Evolutionary conservation across 768 basidiomycete species (phyloP), one percentile per base, ranked within the genome.

Genomic region (Lentinula sp.): DNA sequence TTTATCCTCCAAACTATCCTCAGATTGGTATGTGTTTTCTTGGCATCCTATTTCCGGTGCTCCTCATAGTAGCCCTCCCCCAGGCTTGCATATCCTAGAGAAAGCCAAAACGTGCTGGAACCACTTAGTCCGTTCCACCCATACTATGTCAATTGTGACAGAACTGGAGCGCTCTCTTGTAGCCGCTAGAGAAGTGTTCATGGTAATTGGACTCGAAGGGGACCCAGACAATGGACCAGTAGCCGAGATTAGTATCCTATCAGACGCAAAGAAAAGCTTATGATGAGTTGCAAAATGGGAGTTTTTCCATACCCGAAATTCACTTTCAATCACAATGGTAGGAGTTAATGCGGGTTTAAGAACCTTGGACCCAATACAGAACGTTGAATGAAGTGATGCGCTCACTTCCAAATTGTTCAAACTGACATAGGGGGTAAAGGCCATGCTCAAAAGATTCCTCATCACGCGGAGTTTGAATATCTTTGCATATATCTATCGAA

Each of bases 101-200:
- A 72, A 91, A 68, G 81, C 89, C 1, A 92, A 92, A 75, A 87
- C 88, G 0, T 76, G 78, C 6, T 93, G 91, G 91, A 92, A 93
- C 68, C 80, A 76, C 13, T 70, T 76, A 23, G 67, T 85, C 18
- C 73, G 74, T 2, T 66, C 69, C 49, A 70, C 73, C 49, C 45
- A 62, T 13, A 52, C 60, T 63, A 10, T 28, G 32, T 11, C 37
- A 13, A 59, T 45, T 23, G 68, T 71, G 57, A 64, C 57, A 23
- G 64, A 54, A 16, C 63, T 71, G 32, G 70, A 73, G 49, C 67
- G 65, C 5, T 80, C 78, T 63, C 70, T 88, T 16, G 62, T 62
- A 28, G 66, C 81, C 58, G 77, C 81, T 9, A 70, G 66, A 11
- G 65, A 69, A 5, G 69, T 86, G 4, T 73, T 85, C 62, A 63